Evolutionary conservation across 2,329 filamentous ascomycete genomes (phyloP).

Genomic region (Pezicula neosporulosa): DNA sequence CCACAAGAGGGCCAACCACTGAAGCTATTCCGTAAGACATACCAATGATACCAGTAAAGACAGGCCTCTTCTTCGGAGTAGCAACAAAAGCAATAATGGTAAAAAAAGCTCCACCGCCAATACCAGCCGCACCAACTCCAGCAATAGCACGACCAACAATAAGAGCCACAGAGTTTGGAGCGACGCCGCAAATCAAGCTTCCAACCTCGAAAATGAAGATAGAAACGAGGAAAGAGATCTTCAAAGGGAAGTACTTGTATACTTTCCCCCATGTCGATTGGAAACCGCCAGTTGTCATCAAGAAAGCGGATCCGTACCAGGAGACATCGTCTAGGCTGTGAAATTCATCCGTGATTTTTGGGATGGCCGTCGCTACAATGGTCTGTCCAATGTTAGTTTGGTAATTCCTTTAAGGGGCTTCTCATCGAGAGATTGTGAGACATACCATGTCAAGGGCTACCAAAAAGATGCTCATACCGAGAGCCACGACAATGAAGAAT

Average conservation of each 20-base stretch:
- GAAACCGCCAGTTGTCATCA: constrained; percentile 34
- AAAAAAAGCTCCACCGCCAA: constrained; percentile 35
- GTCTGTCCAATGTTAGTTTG: constrained; percentile 30
- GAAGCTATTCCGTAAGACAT: constrained; percentile 14
- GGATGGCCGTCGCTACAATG: constrained; percentile 49
- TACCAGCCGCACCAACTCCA: constrained; percentile 18
- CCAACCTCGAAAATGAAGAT: constrained; percentile 27
- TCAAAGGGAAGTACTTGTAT: constrained; percentile 21
- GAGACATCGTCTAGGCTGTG: constrained; percentile 13
- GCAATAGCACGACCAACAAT: constrained; percentile 26
- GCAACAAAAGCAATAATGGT: constrained; percentile 35
- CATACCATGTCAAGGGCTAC: not conserved
- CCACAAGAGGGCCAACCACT: constrained; percentile 26
- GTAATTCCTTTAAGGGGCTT: not conserved
- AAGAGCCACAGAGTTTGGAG: constrained; percentile 20
- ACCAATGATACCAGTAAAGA: constrained; percentile 20
- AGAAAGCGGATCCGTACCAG: constrained; percentile 30
- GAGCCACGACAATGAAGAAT: no score
- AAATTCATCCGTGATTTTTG: constrained; percentile 17
- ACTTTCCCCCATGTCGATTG: constrained; percentile 11
- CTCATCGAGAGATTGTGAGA: not conserved
- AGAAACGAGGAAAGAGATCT: constrained; percentile 12
- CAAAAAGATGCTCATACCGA: not conserved
- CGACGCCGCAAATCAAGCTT: constrained; percentile 21
- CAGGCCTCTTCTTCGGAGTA: constrained; percentile 11